Evolutionary conservation across 345 rosid species (phyloP).

Genomic region (thale cress (Arabidopsis thaliana)): DNA sequence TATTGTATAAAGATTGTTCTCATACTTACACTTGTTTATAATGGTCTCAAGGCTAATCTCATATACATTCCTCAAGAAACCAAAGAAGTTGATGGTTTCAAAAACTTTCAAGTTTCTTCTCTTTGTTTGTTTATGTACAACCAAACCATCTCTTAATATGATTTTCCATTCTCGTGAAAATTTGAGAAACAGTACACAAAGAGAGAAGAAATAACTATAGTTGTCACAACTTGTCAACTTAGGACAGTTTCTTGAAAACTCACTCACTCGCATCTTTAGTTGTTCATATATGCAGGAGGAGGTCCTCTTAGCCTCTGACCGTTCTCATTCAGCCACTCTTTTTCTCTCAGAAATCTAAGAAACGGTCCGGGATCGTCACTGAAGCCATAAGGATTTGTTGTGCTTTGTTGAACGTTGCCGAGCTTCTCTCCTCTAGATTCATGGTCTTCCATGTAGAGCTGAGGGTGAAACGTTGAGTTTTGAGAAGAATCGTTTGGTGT

Average conservation of each 20-base stretch:
- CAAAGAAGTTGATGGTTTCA: background rate
- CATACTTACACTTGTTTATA: background rate
- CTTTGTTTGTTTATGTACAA: conserved; percentile 27
- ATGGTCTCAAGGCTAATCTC: background rate
- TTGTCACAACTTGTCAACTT: conserved; percentile 10
- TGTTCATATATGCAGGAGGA: conserved; percentile 57
- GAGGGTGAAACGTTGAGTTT: conserved; percentile 41
- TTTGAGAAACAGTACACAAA: conserved; percentile 5
- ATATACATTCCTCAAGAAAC: background rate
- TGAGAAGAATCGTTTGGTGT: conserved; percentile 53
- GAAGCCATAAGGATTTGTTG: conserved; percentile 53
- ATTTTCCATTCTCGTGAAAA: conserved; percentile 10
- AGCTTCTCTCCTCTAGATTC: conserved; percentile 54
- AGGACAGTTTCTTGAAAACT: conserved; percentile 5
- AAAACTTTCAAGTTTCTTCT: background rate
- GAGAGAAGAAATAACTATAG: background rate
- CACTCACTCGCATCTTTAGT: conserved; percentile 42
- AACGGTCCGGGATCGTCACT: conserved; percentile 70
- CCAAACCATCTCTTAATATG: conserved; percentile 6
- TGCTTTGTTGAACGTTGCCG: conserved; percentile 54
- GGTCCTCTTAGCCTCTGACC: conserved; percentile 63
- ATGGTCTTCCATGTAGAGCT: conserved; percentile 40
- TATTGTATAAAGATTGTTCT: background rate
- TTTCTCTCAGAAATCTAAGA: conserved; percentile 75
- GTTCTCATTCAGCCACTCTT: conserved; percentile 69